Percentiles rank a stretch among this genome's conserved stretches.
phyloP scores from a whole-genome alignment of 257 asterid genomes.

The Solanum infundibuliforme region DNA sequence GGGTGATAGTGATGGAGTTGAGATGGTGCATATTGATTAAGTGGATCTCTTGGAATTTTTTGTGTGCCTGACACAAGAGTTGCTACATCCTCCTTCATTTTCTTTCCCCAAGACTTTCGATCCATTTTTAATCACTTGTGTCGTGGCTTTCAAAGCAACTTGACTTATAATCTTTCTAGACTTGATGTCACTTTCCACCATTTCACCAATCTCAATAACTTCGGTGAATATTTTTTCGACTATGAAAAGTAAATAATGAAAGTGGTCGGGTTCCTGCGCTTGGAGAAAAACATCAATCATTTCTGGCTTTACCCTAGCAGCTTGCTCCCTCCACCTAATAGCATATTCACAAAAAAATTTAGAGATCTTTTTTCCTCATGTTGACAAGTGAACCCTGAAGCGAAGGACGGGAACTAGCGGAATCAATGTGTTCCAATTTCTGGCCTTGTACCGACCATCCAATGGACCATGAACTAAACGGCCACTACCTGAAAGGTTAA shows the following conservation, averaged over 20 bases:
- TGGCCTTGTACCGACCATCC: too few species aligned
- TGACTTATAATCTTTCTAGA: background rate
- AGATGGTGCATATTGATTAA: background rate
- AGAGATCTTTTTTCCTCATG: background rate
- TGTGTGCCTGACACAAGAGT: background rate
- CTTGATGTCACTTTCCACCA: background rate
- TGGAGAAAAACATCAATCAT: too few species aligned
- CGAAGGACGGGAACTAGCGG: too few species aligned
- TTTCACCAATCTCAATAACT: background rate
- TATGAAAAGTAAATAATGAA: background rate
- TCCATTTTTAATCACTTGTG: background rate
- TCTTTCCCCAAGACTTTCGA: background rate
- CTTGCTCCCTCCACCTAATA: background rate
- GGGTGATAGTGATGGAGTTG: background rate
- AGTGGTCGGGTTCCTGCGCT: background rate
- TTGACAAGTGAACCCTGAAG: background rate
- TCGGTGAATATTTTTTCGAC: too few species aligned
- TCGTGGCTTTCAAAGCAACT: background rate
- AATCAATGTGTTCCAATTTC: too few species aligned
- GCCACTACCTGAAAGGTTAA: too few species aligned
- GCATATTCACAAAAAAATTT: too few species aligned
- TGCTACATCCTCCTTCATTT: background rate
- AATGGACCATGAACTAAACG: too few species aligned
- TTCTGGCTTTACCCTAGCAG: background rate
- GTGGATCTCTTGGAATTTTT: background rate